These are phyloP conservation scores for Perilla frutescens DNA, from an alignment of 257 asterid species.

Conservation along the genomic window DNA sequence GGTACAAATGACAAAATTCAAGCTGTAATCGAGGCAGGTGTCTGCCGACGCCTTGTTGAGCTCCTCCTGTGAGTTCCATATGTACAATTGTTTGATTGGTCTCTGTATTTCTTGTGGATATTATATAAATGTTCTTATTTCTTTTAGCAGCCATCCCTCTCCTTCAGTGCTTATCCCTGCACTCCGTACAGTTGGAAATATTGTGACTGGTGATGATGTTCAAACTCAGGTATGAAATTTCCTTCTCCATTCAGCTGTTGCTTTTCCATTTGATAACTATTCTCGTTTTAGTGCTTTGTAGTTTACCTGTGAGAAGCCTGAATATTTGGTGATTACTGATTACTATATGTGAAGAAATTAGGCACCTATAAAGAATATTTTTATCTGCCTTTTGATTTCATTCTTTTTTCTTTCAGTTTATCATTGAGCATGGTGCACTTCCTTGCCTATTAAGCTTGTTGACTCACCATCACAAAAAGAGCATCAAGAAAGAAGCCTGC, in stretches of 20 bases:
- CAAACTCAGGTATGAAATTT: conserved; percentile 76
- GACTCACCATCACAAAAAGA: conserved; percentile 90
- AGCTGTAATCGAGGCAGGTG: conserved; percentile 92
- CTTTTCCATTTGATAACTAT: conserved; percentile 4
- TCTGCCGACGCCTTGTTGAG: conserved; percentile 82
- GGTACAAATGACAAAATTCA: conserved; percentile 94
- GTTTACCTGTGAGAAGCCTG: neutral
- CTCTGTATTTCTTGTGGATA: neutral
- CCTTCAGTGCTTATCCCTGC: conserved; percentile 97
- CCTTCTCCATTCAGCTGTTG: neutral
- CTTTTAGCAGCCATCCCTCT: conserved; percentile 76
- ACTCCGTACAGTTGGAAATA: conserved; percentile 91
- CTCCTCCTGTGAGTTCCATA: conserved; percentile 76
- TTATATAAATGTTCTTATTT: conserved; percentile 12
- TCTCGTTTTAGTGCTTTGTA: conserved; percentile 19
- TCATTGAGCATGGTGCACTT: conserved; percentile 81
- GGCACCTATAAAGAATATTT: neutral
- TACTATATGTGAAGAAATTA: neutral
- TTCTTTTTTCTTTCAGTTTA: conserved; percentile 50
- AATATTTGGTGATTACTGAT: neutral
- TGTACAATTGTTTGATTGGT: neutral
- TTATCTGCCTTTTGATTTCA: conserved; percentile 24
- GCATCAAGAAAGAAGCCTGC: conserved; percentile 96
- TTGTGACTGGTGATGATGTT: conserved; percentile 89
- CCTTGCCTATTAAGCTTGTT: conserved; percentile 71